Evolutionary conservation across 2,329 filamentous ascomycete genomes (phyloP).

Genomic region (Colletotrichum sp.): DNA sequence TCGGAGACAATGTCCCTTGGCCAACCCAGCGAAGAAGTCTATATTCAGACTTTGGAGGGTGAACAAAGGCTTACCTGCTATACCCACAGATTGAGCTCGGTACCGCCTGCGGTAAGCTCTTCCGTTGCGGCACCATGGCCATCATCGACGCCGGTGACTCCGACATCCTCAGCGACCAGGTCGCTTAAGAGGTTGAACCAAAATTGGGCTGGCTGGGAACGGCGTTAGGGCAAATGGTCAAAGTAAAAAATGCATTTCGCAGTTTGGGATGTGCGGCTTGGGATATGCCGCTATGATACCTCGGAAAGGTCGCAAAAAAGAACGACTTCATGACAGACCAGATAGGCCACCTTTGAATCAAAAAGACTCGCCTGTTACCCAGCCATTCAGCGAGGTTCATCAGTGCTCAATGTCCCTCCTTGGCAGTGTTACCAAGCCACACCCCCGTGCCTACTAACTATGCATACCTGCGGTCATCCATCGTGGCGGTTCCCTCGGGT

Average conservation of each 20-base stretch:
- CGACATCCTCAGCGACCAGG: constrained; percentile 88
- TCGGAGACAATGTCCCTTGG: constrained; percentile 36
- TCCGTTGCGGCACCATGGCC: constrained; percentile 96
- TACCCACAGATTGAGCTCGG: constrained; percentile 88
- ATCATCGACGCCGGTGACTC: constrained; percentile 98
- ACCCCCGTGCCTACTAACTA: neutral
- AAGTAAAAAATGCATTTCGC: constrained; percentile 11
- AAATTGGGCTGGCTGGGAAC: constrained; percentile 24
- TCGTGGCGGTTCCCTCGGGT: neutral
- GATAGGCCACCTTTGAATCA: constrained; percentile 13
- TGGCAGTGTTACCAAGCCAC: neutral
- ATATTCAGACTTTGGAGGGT: constrained; percentile 84
- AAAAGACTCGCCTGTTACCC: constrained; percentile 19
- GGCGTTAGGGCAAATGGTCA: constrained; percentile 47
- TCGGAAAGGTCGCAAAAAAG: neutral
- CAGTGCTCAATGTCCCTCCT: neutral
- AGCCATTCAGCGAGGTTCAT: constrained; percentile 2
- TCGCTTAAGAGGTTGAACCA: constrained; percentile 52
- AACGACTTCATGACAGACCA: constrained; percentile 12
- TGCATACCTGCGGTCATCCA: neutral
- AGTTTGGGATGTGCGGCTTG: constrained; percentile 6
- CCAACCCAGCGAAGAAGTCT: constrained; percentile 92
- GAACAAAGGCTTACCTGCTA: constrained; percentile 61
- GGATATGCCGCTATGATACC: constrained; percentile 18
- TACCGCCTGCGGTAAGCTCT: constrained; percentile 98